A percentile compares a stretch with the other conserved stretches of the same genome.
phyloP scores from a whole-genome alignment of 108 stramenopile genomes.

The Cyclotella atomus region DNA sequence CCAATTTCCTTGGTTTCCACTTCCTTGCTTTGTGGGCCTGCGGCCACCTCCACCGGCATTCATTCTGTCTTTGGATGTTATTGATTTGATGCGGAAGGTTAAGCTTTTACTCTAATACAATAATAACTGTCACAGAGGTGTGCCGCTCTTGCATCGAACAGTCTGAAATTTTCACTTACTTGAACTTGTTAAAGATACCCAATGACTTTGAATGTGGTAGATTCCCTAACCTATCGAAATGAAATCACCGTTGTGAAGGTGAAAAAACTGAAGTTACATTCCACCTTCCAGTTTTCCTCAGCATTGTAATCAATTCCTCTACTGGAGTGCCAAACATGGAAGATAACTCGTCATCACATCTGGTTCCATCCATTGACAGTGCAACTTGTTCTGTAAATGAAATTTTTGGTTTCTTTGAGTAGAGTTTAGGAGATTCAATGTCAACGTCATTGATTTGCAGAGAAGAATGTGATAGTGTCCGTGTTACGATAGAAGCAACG shows the following conservation, averaged over 20 bases:
- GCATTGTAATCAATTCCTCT: slow-evolving; percentile 58
- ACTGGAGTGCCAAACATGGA: slow-evolving; percentile 73
- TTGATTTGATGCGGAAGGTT: no score
- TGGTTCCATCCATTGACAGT: slow-evolving; percentile 72
- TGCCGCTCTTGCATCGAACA: no score
- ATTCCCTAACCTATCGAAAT: not conserved
- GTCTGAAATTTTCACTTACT: no score
- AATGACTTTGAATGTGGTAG: no score
- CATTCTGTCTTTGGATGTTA: no score
- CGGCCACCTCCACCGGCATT: not conserved
- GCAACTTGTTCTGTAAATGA: slow-evolving; percentile 47
- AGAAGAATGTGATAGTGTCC: slow-evolving; percentile 14
- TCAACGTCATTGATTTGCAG: slow-evolving; percentile 8
- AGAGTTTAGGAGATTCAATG: slow-evolving; percentile 5
- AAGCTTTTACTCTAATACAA: no score
- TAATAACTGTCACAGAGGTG: no score
- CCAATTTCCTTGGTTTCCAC: not conserved
- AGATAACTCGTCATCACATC: slow-evolving; percentile 82
- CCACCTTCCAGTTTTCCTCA: slow-evolving; percentile 48
- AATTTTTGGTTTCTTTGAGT: slow-evolving; percentile 7
- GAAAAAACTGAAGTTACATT: slow-evolving; percentile 48
- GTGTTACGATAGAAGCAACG: slow-evolving; percentile 10
- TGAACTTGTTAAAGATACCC: no score
- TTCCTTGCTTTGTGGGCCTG: not conserved
- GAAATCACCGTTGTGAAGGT: not conserved